A percentile compares a stretch with the other conserved stretches of the same genome.
Conservation (phyloP, 805 yeast species). For the Saccharomycopsis capsularis region DNA sequence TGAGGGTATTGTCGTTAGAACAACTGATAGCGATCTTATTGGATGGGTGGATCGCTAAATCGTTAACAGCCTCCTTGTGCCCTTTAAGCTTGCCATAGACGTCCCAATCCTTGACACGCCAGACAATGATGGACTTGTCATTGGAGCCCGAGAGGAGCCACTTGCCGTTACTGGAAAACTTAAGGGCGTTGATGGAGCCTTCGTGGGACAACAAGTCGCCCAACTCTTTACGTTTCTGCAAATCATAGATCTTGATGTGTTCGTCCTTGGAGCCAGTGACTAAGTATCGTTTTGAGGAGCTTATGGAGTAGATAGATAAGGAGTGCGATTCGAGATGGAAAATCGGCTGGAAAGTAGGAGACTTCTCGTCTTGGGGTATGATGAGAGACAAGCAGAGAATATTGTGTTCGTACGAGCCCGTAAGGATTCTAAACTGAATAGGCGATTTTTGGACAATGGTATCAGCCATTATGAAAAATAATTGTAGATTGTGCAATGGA, state of each 20-base stretch:
- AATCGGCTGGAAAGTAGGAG: slow-evolving; percentile 79
- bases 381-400: slow-evolving; percentile 74
- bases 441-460: too few relatives aligned
- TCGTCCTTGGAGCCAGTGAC: slow-evolving; percentile 96
- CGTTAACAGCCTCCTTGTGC: slow-evolving; percentile 77
- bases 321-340: slow-evolving; percentile 96
- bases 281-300: slow-evolving; percentile 72
- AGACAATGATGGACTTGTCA: slow-evolving; percentile 81
- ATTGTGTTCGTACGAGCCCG: slow-evolving; percentile 95
- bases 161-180: slow-evolving; percentile 64
- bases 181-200: slow-evolving; percentile 76
- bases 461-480: too few relatives aligned
- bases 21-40: slow-evolving; percentile 89
- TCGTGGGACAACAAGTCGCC: slow-evolving; percentile 86
- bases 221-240: slow-evolving; percentile 87
- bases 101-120: slow-evolving; percentile 99
- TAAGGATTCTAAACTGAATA: slow-evolving; percentile 68
- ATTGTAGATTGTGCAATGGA: too few relatives aligned
- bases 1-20: slow-evolving; percentile 73
- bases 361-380: slow-evolving; percentile 37
- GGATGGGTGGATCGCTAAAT: slow-evolving; percentile 80
- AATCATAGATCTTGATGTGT: slow-evolving; percentile 87
- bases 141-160: slow-evolving; percentile 91
- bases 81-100: slow-evolving; percentile 82
- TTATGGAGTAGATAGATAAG: slow-evolving; percentile 77